These are phyloP conservation scores for Penicillium paxilli DNA, from an alignment of 495 filamentous ascomycete genomes.

Conservation along the genomic window DNA sequence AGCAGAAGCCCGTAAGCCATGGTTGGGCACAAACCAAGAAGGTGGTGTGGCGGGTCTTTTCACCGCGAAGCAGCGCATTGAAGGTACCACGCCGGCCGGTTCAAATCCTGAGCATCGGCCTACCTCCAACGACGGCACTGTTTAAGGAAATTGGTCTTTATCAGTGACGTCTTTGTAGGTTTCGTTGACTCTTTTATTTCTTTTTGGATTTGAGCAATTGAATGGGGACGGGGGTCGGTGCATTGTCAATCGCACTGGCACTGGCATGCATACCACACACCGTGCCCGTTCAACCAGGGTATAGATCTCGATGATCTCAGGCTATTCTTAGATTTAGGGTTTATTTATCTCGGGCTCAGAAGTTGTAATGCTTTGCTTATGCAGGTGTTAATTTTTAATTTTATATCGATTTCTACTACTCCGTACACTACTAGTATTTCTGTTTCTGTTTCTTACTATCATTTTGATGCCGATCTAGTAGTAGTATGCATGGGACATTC, in stretches of 20 bases:
- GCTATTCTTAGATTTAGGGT: no score
- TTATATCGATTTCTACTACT: not conserved
- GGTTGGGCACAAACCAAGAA: constrained; percentile 86
- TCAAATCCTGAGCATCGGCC: constrained; percentile 5
- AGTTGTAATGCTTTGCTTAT: not conserved
- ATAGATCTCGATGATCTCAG: no score
- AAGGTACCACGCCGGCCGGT: constrained; percentile 28
- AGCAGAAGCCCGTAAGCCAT: constrained; percentile 93
- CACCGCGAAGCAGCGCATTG: constrained; percentile 80
- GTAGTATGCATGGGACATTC: no score
- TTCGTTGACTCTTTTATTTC: no score
- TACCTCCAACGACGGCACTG: constrained; percentile 14
- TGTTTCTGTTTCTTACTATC: no score
- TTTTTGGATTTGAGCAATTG: not conserved
- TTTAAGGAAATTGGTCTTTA: no score
- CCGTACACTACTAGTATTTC: no score
- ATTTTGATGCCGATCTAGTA: no score
- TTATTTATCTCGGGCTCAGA: not conserved
- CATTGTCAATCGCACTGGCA: not conserved
- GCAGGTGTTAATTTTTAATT: constrained; percentile 12
- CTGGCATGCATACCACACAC: no score
- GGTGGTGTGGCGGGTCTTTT: constrained; percentile 77
- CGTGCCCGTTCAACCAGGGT: no score
- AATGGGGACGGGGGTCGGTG: not conserved
- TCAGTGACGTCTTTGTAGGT: no score